Base-by-base conservation (phyloP, 441 rosid genomes). In the Adansonia madagascariensis region DNA sequence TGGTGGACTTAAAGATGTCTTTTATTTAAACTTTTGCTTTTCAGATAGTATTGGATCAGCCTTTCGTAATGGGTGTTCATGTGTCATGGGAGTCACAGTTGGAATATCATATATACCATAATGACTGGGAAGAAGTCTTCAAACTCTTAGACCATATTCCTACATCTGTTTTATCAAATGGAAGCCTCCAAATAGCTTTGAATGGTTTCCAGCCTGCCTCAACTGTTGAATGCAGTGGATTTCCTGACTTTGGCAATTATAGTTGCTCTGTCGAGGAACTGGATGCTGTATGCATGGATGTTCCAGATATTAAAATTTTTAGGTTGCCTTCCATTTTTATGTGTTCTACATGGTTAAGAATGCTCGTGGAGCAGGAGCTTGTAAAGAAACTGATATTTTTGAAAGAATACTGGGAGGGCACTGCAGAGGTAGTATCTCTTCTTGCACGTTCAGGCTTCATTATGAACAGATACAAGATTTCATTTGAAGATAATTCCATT, bases 41-140 rank as follows among this genome's bases (percentile, higher is more conserved):
- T 78, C 98, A 97, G 99, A 90, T 97, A 84, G 91, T 94, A 81
- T 80, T 97, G 88, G 99, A 97, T 88, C 99, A 93, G 78, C 99
- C 98, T 80, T 88, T 90, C 78, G 90, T 85, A 70, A 95, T 94
- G 96, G 99, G 98, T 75, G 97, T 94, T 84, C 98, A 93, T 83
- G 90, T 93, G 56, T 86, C 88, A 55, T 97, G 98, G 99, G 98
- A 97, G 70, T 94, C 99, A 22, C 98, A 94, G 84, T 82, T 97
- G 80, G 98, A 94, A 91, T 97, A 94, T 80, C 82, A 88, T 78
- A 82, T 89, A 80, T 88, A 90, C 82, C 99, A 90, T 83, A 93
- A 93, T 88, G 94, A 97, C 82, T 94, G 94, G 98, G 94, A 89
- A 78, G 99, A 97, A 87, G 94, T 93, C 80, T 86, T 81, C 47